These are phyloP conservation scores for Daedaleopsis nitida DNA, from an alignment of 768 basidiomycete species.

Conservation along the genomic window DNA sequence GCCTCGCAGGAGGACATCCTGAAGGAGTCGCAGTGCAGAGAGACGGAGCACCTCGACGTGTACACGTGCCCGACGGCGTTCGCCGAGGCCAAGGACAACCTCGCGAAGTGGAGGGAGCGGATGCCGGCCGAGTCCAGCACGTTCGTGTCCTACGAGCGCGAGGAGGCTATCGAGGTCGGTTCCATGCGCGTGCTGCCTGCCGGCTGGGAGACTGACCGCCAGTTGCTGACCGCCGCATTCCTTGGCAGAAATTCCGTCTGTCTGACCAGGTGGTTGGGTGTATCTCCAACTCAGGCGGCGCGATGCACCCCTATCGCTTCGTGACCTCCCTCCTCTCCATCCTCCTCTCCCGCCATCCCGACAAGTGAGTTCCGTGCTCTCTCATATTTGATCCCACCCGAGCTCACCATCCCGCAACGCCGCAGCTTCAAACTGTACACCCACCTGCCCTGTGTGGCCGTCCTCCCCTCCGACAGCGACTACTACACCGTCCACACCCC, in stretches of 20 bases:
- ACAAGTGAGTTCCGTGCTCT: conserved; percentile 39
- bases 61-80: conserved; percentile 48
- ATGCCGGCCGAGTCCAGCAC: conserved; percentile 49
- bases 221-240: background rate
- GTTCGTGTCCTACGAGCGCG: conserved; percentile 33
- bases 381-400: background rate
- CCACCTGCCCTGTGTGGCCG: conserved; percentile 61
- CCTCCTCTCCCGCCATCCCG: conserved; percentile 50
- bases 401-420: too few relatives aligned
- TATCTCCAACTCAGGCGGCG: conserved; percentile 56
- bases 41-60: conserved; percentile 61
- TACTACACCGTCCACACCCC: conserved; percentile 63
- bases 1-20: conserved; percentile 57
- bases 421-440: conserved; percentile 60
- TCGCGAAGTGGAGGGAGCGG: conserved; percentile 49
- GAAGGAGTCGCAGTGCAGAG: conserved; percentile 55
- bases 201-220: background rate
- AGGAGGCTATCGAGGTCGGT: conserved; percentile 39
- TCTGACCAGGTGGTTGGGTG: conserved; percentile 49
- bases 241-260: conserved; percentile 51
- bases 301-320: conserved; percentile 70
- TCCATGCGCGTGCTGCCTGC: background rate
- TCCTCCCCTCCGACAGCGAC: conserved; percentile 31
- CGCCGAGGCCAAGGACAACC: conserved; percentile 41
- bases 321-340: conserved; percentile 60